Evolutionary conservation across 139 green algal genomes (phyloP), one percentile per base, ranked within the genome.

Genomic region (Microglena sp.): DNA sequence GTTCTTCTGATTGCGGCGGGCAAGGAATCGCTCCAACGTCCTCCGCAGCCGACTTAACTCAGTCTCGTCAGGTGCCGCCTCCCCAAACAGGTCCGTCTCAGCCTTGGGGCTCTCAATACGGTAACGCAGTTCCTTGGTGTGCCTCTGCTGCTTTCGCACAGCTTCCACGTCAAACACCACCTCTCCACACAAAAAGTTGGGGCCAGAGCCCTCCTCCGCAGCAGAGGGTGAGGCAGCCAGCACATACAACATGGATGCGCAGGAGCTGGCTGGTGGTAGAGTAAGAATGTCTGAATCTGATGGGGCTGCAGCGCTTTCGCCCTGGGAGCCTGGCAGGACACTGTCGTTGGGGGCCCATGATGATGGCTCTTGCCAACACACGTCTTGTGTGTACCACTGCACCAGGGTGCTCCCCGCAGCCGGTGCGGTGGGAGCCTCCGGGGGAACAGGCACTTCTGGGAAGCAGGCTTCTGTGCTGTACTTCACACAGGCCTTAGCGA

Each of bases 371-470:
- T 71, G 68, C 67, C 60, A 68, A 65, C 65, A 76, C 3, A 68
- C 74, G 30, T 80, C 68, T 28, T 80, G 74, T 22, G 35, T 36
- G 33, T 71, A 46, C 74, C 74, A 80, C 60, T 74, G 64, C 44
- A 66, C 64, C 21, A 73, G 21, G 28, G 76, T 68, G 1, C 33
- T 72, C 34, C 74, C 74, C 8, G 71, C 43, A 0, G 69, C 6
- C 27, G 54, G 43, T 5, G 32, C 3, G 0, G 28, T 30, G 2
- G 43, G 35, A 8, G 7, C 27, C 33, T 62, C 22, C n/a, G 67
- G 31, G 22, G 68, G 73, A 36, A 75, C 50, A 22, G 68, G 68
- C 50, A 70, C 63, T n/a, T 69, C 68, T 11, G 64, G 21, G 2
- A 75, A 74, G 59, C 68, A 75, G 1, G 64, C 73, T 24, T 75